Conservation (phyloP, 164 flowering plant species). For the Cinnamomum micranthum region DNA sequence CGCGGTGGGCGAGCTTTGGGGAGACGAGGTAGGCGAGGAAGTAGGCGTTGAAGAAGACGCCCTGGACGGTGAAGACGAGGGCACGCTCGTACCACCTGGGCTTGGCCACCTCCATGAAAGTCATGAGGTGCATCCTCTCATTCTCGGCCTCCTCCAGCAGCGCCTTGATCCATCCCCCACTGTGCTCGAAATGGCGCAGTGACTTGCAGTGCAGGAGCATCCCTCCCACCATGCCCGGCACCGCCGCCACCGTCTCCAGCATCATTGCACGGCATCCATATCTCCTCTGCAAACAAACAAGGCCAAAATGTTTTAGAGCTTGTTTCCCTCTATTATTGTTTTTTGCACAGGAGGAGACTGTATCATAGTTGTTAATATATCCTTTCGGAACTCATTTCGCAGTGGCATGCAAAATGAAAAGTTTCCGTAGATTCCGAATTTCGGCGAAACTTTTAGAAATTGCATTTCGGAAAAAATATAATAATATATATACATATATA, state of each 20-base stretch:
- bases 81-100: constrained; percentile 78
- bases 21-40: constrained; percentile 50
- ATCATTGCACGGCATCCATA: constrained; percentile 82
- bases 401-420: too few relatives aligned
- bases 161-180: constrained; percentile 78
- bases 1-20: constrained; percentile 65
- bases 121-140: constrained; percentile 80
- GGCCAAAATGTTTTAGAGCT: not conserved
- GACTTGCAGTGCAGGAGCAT: constrained; percentile 67
- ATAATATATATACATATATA: too few relatives aligned
- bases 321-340: too few relatives aligned
- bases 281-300: constrained; percentile 41
- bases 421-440: too few relatives aligned
- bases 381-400: too few relatives aligned
- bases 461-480: too few relatives aligned
- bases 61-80: constrained; percentile 57
- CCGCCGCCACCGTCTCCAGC: constrained; percentile 80
- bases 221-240: constrained; percentile 85
- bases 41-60: constrained; percentile 74
- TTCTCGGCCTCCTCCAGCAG: constrained; percentile 76
- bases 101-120: constrained; percentile 73
- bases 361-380: too few relatives aligned
- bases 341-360: too few relatives aligned
- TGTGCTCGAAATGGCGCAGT: constrained; percentile 61
- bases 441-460: too few relatives aligned